A percentile compares a stretch with the other conserved stretches of the same genome.
Evolutionary conservation across 164 flowering plant species (phyloP).

Genomic region (Dillenia suffruticosa): DNA sequence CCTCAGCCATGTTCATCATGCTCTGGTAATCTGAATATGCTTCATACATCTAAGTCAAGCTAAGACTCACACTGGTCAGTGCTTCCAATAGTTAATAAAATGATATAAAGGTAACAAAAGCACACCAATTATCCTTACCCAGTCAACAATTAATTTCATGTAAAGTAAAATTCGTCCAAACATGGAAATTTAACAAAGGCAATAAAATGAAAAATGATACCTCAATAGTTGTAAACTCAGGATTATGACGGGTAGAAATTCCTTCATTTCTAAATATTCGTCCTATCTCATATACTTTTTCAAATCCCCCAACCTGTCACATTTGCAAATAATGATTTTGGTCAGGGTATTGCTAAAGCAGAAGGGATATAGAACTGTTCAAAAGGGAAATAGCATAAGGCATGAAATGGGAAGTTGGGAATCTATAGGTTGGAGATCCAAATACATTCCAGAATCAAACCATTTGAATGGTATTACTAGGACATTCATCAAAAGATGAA

Average conservation of each 20-base stretch:
- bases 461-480: too few relatives aligned
- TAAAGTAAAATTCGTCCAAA: slow-evolving; percentile 2
- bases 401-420: too few relatives aligned
- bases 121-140: neutral
- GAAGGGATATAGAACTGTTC: too few relatives aligned
- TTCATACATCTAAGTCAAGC: slow-evolving; percentile 80
- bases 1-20: slow-evolving; percentile 97
- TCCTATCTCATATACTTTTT: slow-evolving; percentile 93
- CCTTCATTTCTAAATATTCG: slow-evolving; percentile 98
- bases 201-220: slow-evolving; percentile 26
- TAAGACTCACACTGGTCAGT: slow-evolving; percentile 21
- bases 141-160: neutral
- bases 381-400: too few relatives aligned
- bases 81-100: slow-evolving; percentile 1
- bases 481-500: too few relatives aligned
- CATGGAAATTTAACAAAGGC: neutral
- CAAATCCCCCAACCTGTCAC: slow-evolving; percentile 90
- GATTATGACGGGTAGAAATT: slow-evolving; percentile 95
- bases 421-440: too few relatives aligned
- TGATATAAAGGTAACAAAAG: neutral
- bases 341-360: neutral
- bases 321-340: slow-evolving; percentile 5
- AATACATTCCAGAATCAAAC: too few relatives aligned
- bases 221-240: slow-evolving; percentile 97
- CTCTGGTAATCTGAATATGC: slow-evolving; percentile 95